Evolutionary conservation across 768 basidiomycete species (phyloP).

Genomic region (Leccinum pellstonianum): DNA sequence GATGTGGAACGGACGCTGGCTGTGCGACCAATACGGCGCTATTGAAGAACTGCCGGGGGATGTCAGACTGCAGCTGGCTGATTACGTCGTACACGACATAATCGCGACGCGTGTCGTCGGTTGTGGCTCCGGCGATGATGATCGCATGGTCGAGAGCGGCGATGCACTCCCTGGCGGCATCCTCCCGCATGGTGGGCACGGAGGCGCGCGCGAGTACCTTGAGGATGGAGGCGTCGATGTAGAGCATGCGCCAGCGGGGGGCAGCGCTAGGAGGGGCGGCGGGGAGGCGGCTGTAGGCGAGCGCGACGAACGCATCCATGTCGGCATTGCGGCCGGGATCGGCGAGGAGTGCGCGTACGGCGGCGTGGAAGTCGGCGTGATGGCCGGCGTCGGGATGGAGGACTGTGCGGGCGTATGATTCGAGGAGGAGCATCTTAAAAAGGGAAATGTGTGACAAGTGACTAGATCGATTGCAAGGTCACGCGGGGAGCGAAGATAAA

Average conservation of each 20-base stretch:
- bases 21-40: slow-evolving; percentile 8
- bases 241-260: slow-evolving; percentile 61
- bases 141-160: slow-evolving; percentile 50
- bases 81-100: slow-evolving; percentile 62
- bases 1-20: neutral
- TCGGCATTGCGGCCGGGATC: neutral
- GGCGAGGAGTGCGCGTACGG: slow-evolving; percentile 9
- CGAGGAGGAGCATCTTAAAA: neutral
- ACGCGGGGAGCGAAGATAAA: slow-evolving; percentile 55
- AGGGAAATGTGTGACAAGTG: slow-evolving; percentile 34
- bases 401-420: slow-evolving; percentile 17
- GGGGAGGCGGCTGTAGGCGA: slow-evolving; percentile 53
- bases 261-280: slow-evolving; percentile 30
- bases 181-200: slow-evolving; percentile 11
- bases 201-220: slow-evolving; percentile 42
- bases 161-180: slow-evolving; percentile 45
- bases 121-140: slow-evolving; percentile 64
- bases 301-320: slow-evolving; percentile 41
- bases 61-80: slow-evolving; percentile 50
- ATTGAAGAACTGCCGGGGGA: slow-evolving; percentile 8
- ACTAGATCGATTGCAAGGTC: slow-evolving; percentile 39
- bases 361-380: slow-evolving; percentile 9
- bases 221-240: slow-evolving; percentile 73
- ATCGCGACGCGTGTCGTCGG: slow-evolving; percentile 44
- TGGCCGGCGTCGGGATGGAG: slow-evolving; percentile 5